Evolutionary conservation across 495 filamentous ascomycete species (phyloP).

Genomic region (Aspergillus leporis): DNA sequence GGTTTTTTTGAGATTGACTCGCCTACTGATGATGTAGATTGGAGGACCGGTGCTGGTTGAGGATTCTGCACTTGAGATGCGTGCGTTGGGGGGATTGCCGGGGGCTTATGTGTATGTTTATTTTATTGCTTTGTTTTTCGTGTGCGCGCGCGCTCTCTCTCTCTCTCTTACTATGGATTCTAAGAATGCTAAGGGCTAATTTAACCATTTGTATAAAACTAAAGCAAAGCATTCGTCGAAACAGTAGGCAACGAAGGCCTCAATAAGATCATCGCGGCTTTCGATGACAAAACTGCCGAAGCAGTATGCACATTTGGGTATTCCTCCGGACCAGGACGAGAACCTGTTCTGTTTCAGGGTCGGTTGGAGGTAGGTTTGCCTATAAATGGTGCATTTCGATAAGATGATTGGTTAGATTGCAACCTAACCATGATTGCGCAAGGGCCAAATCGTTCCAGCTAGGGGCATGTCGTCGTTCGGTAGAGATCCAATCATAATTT

Average conservation of each 20-base stretch:
- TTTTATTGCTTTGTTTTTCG: neutral
- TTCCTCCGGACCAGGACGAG: constrained; percentile 71
- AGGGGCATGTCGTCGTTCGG: constrained; percentile 57
- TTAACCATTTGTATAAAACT: neutral
- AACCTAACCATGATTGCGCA: neutral
- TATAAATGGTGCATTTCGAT: neutral
- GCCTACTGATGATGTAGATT: constrained; percentile 46
- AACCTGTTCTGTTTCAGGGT: constrained; percentile 82
- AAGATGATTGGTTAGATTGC: constrained; percentile 12
- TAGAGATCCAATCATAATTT: constrained; percentile 22
- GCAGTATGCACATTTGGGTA: constrained; percentile 92
- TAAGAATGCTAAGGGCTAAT: neutral
- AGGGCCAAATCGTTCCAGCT: constrained; percentile 52
- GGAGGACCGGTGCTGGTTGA: constrained; percentile 89
- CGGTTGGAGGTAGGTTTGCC: constrained; percentile 39
- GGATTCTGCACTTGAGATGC: constrained; percentile 86
- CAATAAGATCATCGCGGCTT: constrained; percentile 76
- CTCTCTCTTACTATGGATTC: neutral
- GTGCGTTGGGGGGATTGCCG: constrained; percentile 75
- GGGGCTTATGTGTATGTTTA: constrained; percentile 82
- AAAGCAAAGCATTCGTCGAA: constrained; percentile 84
- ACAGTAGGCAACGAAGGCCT: constrained; percentile 73
- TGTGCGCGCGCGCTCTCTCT: neutral
- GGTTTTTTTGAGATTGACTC: neutral
- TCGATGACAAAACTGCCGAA: constrained; percentile 80